phyloP scores from a whole-genome alignment of 805 yeast species.

The Wickerhamiella australiensis region DNA sequence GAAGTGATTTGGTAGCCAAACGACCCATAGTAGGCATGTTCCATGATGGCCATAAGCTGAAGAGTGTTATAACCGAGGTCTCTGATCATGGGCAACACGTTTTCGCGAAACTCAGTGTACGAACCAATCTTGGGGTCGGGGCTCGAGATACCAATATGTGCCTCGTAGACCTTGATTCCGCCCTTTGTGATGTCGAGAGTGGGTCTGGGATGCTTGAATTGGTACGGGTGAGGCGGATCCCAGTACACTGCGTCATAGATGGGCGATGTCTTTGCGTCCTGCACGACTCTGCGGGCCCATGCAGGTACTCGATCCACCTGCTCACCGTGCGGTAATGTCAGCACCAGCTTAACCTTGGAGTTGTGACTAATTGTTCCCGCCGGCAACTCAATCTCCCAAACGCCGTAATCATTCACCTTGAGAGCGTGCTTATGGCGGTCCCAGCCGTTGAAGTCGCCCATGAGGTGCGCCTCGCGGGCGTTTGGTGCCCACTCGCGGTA shows the following conservation, averaged over 20 bases:
- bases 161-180: constrained; percentile 65
- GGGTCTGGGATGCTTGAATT: constrained; percentile 58
- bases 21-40: constrained; percentile 95
- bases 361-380: constrained; percentile 68
- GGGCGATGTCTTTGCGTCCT: constrained; percentile 35
- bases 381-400: constrained; percentile 51
- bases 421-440: constrained; percentile 43
- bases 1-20: constrained; percentile 96
- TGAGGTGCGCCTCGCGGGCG: constrained; percentile 60
- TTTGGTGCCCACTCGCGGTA: constrained; percentile 88
- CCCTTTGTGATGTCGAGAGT: constrained; percentile 31
- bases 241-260: constrained; percentile 81
- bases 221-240: constrained; percentile 60
- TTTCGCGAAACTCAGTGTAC: constrained; percentile 70
- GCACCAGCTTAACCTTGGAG: constrained; percentile 52
- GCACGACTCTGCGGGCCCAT: constrained; percentile 76
- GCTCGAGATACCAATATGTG: constrained; percentile 84
- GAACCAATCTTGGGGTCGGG: constrained; percentile 79
- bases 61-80: constrained; percentile 83
- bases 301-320: constrained; percentile 75
- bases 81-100: constrained; percentile 72
- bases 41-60: constrained; percentile 97
- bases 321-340: constrained; percentile 56
- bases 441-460: constrained; percentile 93
- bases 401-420: constrained; percentile 54